Conservation (phyloP, 2,329 filamentous ascomycete species). For the Hypoxylon sp. region DNA sequence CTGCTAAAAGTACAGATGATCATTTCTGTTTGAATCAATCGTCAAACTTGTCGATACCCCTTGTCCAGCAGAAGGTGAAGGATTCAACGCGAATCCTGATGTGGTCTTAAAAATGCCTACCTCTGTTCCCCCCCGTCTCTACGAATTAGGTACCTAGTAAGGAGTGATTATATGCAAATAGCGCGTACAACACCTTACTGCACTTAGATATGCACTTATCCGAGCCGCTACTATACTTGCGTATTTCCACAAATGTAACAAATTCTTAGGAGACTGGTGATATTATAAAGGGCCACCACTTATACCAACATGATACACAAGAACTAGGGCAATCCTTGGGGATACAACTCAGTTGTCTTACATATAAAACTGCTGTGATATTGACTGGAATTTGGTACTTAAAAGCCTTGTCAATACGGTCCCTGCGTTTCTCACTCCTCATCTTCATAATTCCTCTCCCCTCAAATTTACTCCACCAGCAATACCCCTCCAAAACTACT, state of each 20-base stretch:
- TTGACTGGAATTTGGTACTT: constrained; percentile 2
- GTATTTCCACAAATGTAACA: constrained; percentile 45
- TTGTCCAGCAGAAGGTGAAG: constrained; percentile 11
- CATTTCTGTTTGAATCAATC: constrained; percentile 17
- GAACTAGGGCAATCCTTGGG: constrained; percentile 1
- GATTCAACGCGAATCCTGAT: neutral
- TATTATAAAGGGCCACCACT: constrained; percentile 42
- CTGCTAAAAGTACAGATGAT: constrained; percentile 3
- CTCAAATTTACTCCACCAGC: neutral
- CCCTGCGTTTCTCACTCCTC: constrained; percentile 4
- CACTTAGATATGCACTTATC: constrained; percentile 33
- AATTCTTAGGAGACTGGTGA: constrained; percentile 47
- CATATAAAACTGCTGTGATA: constrained; percentile 7
- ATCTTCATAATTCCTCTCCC: neutral
- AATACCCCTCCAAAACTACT: neutral
- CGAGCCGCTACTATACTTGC: constrained; percentile 30
- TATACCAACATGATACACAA: constrained; percentile 23
- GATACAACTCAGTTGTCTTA: constrained; percentile 31
- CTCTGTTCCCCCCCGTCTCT: neutral
- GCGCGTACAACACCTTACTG: constrained; percentile 11
- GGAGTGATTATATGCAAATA: constrained; percentile 25
- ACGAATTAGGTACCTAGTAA: neutral
- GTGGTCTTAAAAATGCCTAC: neutral
- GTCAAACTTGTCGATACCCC: constrained; percentile 14
- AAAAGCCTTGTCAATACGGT: neutral